Base-by-base conservation (phyloP, 345 rosid genomes). In the Pistacia integerrima region DNA sequence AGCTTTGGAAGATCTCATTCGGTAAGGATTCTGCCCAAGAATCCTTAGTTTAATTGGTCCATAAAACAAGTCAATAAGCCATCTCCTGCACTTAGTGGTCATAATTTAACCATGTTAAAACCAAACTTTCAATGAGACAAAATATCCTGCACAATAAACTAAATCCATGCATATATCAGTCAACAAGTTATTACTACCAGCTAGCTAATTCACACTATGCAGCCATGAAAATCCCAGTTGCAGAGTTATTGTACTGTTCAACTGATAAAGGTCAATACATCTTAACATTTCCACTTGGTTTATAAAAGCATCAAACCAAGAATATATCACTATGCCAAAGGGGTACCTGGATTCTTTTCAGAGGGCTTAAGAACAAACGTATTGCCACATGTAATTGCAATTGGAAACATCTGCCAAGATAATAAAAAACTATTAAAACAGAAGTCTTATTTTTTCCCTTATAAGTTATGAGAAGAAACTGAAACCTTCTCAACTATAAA, bases 321-420 rank as follows among this genome's bases (percentile, higher is more conserved):
- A n/a, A 25, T 56, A 66, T 51, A 75, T 8, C 65, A 11, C 73
- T 44, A 70, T 20, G 20, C 44, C 35, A 65, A 73, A 44, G 60
- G 11, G 63, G 30, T 41, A 86, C 89, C 87, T 81, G 84, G 89
- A 76, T 75, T 74, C 57, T 82, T 82, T 63, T 79, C 84, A 33
- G 83, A 82, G 51, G 89, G 77, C 83, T 82, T 84, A 44, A 84
- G 83, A 76, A 86, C 61, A 78, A 80, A 86, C 17, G 89, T 82
- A 77, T 86, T 84, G 60, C 87, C 87, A 73, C 83, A 84, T 36
- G 84, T 77, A 69, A 86, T 79, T 25, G 87, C 82, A 77, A 84
- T 80, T 12, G 86, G 79, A 70, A 82, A 86, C 84, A 84, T 86
- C 87, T 86, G 84, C 82, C 72, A 46, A 62, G 77, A 62, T 51